Evolutionary conservation across 2,329 filamentous ascomycete species (phyloP).

Genomic region (Cordyceps javanica): DNA sequence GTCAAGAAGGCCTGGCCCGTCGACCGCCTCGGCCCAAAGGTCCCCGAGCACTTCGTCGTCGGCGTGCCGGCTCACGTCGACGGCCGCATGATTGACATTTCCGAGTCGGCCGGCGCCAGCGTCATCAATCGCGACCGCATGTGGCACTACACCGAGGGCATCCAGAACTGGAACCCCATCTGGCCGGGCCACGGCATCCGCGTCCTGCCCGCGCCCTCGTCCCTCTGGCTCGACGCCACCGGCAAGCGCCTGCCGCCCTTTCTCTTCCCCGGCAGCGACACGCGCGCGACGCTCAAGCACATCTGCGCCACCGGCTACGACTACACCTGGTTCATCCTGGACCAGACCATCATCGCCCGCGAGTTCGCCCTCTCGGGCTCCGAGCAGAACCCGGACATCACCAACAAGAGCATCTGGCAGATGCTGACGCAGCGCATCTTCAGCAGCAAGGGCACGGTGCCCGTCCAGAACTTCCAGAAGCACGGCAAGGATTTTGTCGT

Average conservation of each 20-base stretch:
- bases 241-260: conserved; percentile 52
- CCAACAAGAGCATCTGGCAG: conserved; percentile 49
- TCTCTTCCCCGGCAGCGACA: conserved; percentile 52
- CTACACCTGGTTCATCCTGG: conserved; percentile 58
- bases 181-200: conserved; percentile 57
- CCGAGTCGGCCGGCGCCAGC: conserved; percentile 45
- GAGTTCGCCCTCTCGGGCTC: conserved; percentile 58
- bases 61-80: conserved; percentile 61
- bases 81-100: conserved; percentile 54
- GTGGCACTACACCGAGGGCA: conserved; percentile 62
- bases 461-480: conserved; percentile 53
- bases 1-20: conserved; percentile 53
- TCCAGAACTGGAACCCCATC: conserved; percentile 57
- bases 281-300: conserved; percentile 50
- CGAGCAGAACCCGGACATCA: conserved; percentile 58
- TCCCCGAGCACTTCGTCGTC: conserved; percentile 51
- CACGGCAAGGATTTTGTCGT: conserved; percentile 55
- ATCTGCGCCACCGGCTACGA: conserved; percentile 57
- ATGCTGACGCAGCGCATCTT: conserved; percentile 43
- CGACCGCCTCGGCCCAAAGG: conserved; percentile 48
- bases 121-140: conserved; percentile 57
- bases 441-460: conserved; percentile 43
- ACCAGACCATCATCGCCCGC: conserved; percentile 52
- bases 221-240: conserved; percentile 56
- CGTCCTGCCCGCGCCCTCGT: conserved; percentile 53